Evolutionary conservation across 2,329 filamentous ascomycete genomes (phyloP).

Genomic region (Hypocreales sp.): DNA sequence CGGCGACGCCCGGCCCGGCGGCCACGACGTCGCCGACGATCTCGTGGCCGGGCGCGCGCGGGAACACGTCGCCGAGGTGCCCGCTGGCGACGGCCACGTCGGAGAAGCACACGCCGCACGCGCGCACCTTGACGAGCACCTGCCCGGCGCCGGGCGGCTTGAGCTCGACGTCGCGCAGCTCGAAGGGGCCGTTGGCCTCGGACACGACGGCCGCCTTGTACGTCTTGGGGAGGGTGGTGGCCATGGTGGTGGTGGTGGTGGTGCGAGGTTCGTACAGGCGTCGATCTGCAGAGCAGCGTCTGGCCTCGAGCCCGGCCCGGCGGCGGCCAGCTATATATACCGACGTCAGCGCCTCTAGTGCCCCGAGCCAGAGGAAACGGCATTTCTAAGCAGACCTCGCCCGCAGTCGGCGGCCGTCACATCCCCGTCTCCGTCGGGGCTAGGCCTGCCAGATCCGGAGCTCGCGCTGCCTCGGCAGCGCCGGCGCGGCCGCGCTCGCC

Average conservation of each 20-base stretch:
- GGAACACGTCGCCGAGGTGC: conserved; percentile 38
- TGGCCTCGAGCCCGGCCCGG: no score
- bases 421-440: no score
- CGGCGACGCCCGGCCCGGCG: conserved; percentile 36
- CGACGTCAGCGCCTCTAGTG: no score
- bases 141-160: conserved; percentile 38
- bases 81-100: conserved; percentile 35
- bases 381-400: no score
- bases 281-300: no score
- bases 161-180: conserved; percentile 43
- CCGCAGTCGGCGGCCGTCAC: no score
- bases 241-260: conserved; percentile 4
- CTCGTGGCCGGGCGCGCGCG: conserved; percentile 55
- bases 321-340: no score
- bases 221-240: conserved; percentile 39
- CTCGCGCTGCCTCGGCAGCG: no score
- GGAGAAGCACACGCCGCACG: conserved; percentile 57
- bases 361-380: no score
- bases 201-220: conserved; percentile 52
- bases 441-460: no score
- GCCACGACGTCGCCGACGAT: conserved; percentile 49
- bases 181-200: conserved; percentile 32
- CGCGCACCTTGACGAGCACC: conserved; percentile 55
- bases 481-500: no score
- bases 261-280: background rate